phyloP scores from a whole-genome alignment of 73 alveolate species.

The Urostyla sp. region DNA sequence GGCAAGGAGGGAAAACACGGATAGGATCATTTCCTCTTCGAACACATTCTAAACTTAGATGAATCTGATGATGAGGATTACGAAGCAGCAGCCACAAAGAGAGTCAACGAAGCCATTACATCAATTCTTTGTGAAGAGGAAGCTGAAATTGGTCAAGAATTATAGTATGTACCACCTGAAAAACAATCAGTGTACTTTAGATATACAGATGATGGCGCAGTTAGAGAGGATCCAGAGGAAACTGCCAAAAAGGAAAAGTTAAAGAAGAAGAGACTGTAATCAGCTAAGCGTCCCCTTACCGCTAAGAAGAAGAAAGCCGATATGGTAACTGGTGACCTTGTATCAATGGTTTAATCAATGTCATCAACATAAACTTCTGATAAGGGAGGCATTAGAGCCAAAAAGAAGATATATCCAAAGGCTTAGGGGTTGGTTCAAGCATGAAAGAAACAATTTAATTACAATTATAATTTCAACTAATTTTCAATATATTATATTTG shows the following conservation, averaged over 20 bases:
- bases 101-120: constrained; percentile 64
- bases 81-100: constrained; percentile 78
- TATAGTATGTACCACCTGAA: constrained; percentile 54
- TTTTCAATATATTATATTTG: background rate
- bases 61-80: constrained; percentile 80
- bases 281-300: constrained; percentile 74
- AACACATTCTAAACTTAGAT: constrained; percentile 61
- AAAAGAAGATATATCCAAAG: constrained; percentile 57
- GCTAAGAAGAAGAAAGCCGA: constrained; percentile 73
- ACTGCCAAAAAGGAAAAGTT: constrained; percentile 64
- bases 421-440: constrained; percentile 68
- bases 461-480: background rate
- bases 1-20: constrained; percentile 64
- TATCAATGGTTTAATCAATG: constrained; percentile 66
- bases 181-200: constrained; percentile 74
- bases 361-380: constrained; percentile 39
- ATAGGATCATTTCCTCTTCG: constrained; percentile 44
- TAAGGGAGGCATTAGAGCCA: constrained; percentile 35
- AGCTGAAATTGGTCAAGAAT: constrained; percentile 63
- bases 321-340: constrained; percentile 66
- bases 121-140: constrained; percentile 60
- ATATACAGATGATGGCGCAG: constrained; percentile 88
- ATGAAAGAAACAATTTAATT: background rate
- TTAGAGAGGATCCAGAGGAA: constrained; percentile 81
- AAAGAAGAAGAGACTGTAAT: constrained; percentile 64